These are phyloP conservation scores for Paramecium primaurelia DNA, from an alignment of 73 alveolate genomes.

Conservation along the genomic window DNA sequence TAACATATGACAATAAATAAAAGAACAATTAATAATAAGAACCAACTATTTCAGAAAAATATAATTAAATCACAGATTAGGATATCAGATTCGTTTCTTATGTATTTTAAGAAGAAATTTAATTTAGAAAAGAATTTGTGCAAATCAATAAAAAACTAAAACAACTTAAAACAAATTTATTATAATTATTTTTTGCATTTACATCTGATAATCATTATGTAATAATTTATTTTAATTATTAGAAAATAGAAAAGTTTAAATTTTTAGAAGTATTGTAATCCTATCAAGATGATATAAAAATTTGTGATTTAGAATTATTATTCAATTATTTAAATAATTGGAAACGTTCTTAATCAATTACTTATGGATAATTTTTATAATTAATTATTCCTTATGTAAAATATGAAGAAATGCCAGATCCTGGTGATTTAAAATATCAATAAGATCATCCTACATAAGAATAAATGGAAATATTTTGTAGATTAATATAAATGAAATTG, in stretches of 20 bases:
- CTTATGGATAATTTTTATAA: not conserved
- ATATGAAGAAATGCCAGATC: not conserved
- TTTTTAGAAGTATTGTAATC: conserved; percentile 7
- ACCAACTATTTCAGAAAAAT: not conserved
- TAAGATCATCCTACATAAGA: not conserved
- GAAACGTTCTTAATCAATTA: not conserved
- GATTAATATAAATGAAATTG: not conserved
- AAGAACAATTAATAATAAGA: not conserved
- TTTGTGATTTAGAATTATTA: conserved; percentile 12
- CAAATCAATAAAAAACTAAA: not conserved
- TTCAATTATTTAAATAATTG: not conserved
- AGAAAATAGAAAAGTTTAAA: conserved; percentile 15
- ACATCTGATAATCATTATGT: conserved; percentile 15
- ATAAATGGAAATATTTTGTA: not conserved
- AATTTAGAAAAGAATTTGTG: conserved; percentile 33
- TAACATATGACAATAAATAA: not conserved
- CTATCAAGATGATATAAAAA: not conserved
- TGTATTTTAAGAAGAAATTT: conserved; percentile 8
- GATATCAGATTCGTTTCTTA: conserved; percentile 24
- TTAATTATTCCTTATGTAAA: not conserved
- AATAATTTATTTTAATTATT: not conserved
- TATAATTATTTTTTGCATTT: not conserved
- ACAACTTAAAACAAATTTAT: not conserved
- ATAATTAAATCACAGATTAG: not conserved
- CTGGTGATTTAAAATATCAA: not conserved